These are phyloP conservation scores for Suillus plorans DNA, from an alignment of 768 basidiomycete species.

Conservation along the genomic window DNA sequence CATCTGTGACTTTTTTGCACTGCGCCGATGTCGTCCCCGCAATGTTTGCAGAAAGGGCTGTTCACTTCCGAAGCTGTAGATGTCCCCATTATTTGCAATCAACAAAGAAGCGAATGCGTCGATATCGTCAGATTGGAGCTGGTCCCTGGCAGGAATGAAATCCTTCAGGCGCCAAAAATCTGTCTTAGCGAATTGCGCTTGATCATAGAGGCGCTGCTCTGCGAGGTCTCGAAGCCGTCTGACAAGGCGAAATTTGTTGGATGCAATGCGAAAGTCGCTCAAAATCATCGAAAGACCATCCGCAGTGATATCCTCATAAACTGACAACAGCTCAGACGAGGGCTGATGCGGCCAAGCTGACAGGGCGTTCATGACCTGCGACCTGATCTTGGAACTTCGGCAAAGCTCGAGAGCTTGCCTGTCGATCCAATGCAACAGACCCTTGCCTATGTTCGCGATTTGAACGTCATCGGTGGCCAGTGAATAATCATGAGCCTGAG, in stretches of 20 bases:
- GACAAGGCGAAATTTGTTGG: constrained; percentile 78
- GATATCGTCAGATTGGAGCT: constrained; percentile 66
- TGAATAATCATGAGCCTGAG: constrained; percentile 56
- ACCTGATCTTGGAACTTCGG: constrained; percentile 34
- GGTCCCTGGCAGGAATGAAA: constrained; percentile 56
- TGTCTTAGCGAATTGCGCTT: constrained; percentile 48
- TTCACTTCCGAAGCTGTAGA: constrained; percentile 61
- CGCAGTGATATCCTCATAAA: constrained; percentile 46
- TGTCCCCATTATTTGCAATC: constrained; percentile 53
- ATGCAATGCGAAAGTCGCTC: constrained; percentile 55
- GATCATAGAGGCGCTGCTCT: constrained; percentile 35
- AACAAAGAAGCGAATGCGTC: constrained; percentile 72
- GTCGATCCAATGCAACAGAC: constrained; percentile 67
- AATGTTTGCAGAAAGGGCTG: constrained; percentile 43
- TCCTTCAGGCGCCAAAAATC: constrained; percentile 88
- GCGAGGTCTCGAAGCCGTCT: constrained; percentile 58
- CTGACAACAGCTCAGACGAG: constrained; percentile 41
- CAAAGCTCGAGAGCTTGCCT: constrained; percentile 44
- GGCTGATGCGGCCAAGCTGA: constrained; percentile 77
- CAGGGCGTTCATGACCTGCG: constrained; percentile 54
- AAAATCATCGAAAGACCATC: constrained; percentile 55
- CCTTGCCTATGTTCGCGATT: constrained; percentile 38
- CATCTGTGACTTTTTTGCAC: constrained; percentile 10
- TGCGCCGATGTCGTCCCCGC: constrained; percentile 35
- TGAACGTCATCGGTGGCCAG: constrained; percentile 28